These are phyloP conservation scores for Cystobasidium pallidum DNA, from an alignment of 1,284 basidiomycete species.

Conservation along the genomic window DNA sequence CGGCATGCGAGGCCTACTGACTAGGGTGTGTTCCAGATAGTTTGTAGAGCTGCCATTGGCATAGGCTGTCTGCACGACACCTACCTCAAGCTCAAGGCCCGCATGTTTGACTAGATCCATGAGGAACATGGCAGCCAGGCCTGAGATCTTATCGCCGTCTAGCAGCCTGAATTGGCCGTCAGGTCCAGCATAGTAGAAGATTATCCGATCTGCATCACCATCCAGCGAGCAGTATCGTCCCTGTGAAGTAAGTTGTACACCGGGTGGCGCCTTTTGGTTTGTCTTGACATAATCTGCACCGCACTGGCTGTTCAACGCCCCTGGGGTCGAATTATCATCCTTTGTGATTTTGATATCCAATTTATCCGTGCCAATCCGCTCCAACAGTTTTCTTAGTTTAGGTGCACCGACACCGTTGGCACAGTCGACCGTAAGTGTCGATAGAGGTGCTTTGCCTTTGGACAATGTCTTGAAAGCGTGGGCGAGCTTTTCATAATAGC, in stretches of 20 bases:
- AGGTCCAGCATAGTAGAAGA: constrained; percentile 89
- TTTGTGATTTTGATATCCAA: constrained; percentile 63
- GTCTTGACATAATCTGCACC: constrained; percentile 99
- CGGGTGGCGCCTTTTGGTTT: constrained; percentile 77
- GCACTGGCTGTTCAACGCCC: constrained; percentile 81
- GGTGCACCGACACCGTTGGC: constrained; percentile 94
- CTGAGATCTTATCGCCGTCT: constrained; percentile 98
- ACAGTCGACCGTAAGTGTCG: constrained; percentile 72
- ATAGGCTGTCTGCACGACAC: constrained; percentile 98
- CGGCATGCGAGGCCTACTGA: constrained; percentile 56
- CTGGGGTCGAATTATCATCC: constrained; percentile 70
- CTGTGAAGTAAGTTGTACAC: constrained; percentile 66
- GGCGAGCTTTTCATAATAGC: constrained; percentile 86
- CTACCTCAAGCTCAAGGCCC: constrained; percentile 74
- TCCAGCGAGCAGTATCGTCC: constrained; percentile 90
- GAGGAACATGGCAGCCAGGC: constrained; percentile 89
- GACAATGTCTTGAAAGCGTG: constrained; percentile 82
- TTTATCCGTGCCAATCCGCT: constrained; percentile 61
- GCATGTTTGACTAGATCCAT: constrained; percentile 84
- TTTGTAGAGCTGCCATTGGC: constrained; percentile 97
- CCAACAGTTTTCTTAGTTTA: constrained; percentile 66
- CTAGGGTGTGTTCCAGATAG: constrained; percentile 71
- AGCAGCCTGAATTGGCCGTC: constrained; percentile 79
- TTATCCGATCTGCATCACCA: constrained; percentile 95
- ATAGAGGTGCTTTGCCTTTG: constrained; percentile 58